phyloP scores from a whole-genome alignment of 2,329 filamentous ascomycete genomes.

The Colletotrichum horii region DNA sequence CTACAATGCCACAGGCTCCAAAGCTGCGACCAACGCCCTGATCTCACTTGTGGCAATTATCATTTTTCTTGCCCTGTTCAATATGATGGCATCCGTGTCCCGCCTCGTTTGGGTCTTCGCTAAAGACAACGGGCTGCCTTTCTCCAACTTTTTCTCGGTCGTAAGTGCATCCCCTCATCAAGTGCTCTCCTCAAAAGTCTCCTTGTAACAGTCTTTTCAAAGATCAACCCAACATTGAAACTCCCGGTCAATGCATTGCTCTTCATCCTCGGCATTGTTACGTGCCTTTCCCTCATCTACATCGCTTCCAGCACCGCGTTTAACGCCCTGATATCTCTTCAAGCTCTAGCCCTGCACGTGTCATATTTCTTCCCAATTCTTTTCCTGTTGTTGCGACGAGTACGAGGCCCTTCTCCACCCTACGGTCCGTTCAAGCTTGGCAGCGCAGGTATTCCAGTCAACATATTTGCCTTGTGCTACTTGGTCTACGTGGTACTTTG shows the following conservation, averaged over 20 bases:
- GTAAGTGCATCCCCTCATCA: neutral
- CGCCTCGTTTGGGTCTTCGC: neutral
- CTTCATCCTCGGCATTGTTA: neutral
- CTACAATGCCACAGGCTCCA: neutral
- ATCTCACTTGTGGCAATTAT: neutral
- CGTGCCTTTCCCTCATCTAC: neutral
- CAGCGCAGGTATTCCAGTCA: neutral
- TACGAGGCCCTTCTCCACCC: neutral
- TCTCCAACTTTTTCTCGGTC: neutral
- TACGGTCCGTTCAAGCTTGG: neutral
- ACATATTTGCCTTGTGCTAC: neutral
- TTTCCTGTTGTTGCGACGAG: neutral
- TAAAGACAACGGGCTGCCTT: neutral
- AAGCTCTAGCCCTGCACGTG: neutral
- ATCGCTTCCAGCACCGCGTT: neutral
- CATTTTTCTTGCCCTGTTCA: neutral
- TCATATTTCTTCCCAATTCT: neutral
- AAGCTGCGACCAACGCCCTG: neutral
- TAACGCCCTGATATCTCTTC: neutral
- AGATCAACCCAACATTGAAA: neutral
- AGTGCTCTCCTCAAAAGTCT: neutral
- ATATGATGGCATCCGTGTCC: neutral
- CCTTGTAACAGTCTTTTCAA: neutral
- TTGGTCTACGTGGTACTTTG: neutral
- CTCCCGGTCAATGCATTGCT: neutral